Evolutionary conservation across 2,329 filamentous ascomycete species (phyloP), one percentile per base, ranked within the genome.

Genomic region (Sporothrix pallida): DNA sequence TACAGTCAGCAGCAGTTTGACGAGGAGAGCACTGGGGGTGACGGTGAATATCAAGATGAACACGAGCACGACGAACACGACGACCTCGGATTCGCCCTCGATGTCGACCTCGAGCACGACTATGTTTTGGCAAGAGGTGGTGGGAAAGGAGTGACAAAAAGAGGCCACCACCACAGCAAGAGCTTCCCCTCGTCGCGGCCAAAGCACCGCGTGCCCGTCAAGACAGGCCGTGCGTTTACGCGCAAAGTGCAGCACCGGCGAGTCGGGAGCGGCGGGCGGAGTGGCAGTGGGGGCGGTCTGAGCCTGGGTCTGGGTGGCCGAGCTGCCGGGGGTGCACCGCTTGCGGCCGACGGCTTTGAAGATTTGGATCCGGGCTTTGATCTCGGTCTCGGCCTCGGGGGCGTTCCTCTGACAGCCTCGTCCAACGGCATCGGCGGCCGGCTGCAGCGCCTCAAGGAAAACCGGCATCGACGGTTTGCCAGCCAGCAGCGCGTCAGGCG

Each of bases 1-100:
- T 69, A 68, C 65, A 69, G 65, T 26, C 65, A 69, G 12, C 6
- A n/a, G 13, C 65, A 69, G 48, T 69, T 69, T 54, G 65, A 69
- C 17, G 65, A 69, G 5, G 65, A 69, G 65, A 52, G 46, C n/a
- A 26, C n/a, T 6, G 44, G 31, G 6, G 63, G 13, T 3, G 63
- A 52, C 13, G 20, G 23, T 3, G 20, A 23, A 8, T 15, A 54
- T 9, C 23, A 10, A 6, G 15, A n/a, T 10, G 48, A 54, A 8
- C 20, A 7, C 23, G 17, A 50, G 0, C 5, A 15, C 10, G 42
- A 50, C 13, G 23, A 23, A 13, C n/a, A 56, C 20, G n/a, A 26
- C 52, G 54, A 31, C n/a, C 23, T 58, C 37, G 62, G 42, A 12
- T 44, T 46, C 12, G 62, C 62, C 10, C 62, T 65, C 10, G 62